Evolutionary conservation across 2,329 filamentous ascomycete genomes (phyloP).

Genomic region (Fusarium phyllophilum): DNA sequence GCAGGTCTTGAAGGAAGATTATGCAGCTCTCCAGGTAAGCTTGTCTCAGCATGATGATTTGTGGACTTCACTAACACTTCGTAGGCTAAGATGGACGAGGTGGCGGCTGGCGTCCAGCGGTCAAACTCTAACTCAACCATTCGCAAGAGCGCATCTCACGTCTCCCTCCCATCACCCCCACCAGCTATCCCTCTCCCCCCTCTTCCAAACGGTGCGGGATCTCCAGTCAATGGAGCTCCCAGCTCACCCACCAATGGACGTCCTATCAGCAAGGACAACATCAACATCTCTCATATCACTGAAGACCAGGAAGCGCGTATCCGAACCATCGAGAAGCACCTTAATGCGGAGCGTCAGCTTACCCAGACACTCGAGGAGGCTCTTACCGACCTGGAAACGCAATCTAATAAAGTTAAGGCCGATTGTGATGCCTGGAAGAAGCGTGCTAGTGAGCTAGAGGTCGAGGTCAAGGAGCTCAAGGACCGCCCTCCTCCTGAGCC

Average conservation of each 20-base stretch:
- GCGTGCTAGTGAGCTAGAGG: conserved; percentile 80
- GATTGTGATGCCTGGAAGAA: conserved; percentile 93
- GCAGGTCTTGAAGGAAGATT: conserved; percentile 73
- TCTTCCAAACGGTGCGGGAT: conserved; percentile 71
- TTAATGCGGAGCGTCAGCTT: conserved; percentile 94
- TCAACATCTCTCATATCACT: conserved; percentile 77
- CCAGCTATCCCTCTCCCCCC: conserved; percentile 96
- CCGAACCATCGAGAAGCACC: conserved; percentile 94
- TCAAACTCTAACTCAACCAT: conserved; percentile 75
- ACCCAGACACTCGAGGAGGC: conserved; percentile 96
- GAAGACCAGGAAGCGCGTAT: conserved; percentile 97
- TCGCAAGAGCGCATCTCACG: conserved; percentile 85
- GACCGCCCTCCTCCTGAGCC: conserved; percentile 58
- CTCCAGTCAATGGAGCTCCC: conserved; percentile 56
- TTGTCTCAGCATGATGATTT: neutral
- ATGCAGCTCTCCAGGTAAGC: conserved; percentile 80
- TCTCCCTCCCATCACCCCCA: conserved; percentile 89
- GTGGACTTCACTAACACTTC: conserved; percentile 41
- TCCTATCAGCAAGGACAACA: conserved; percentile 81
- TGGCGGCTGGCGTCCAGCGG: conserved; percentile 59
- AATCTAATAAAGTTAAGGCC: conserved; percentile 89
- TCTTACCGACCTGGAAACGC: conserved; percentile 89
- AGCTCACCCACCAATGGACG: conserved; percentile 69
- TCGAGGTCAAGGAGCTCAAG: conserved; percentile 74
- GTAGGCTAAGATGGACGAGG: conserved; percentile 71